phyloP scores from a whole-genome alignment of 768 basidiomycete genomes.

The Kwoniella mangroviensis region DNA sequence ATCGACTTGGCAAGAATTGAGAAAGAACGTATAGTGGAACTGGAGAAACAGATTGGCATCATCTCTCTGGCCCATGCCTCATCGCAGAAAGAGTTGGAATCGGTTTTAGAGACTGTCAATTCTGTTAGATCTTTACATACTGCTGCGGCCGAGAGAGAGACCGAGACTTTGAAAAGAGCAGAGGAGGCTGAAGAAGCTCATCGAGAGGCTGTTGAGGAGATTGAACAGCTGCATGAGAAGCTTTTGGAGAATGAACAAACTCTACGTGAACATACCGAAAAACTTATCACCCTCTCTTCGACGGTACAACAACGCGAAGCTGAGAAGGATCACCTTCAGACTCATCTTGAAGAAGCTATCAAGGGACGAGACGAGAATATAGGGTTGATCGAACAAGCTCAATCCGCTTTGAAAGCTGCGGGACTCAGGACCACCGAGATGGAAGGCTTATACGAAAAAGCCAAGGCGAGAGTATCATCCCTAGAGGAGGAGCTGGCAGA shows the following conservation, averaged over 20 bases:
- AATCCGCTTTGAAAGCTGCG: conserved; percentile 73
- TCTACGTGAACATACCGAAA: conserved; percentile 76
- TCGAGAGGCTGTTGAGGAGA: conserved; percentile 67
- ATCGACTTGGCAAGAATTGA: conserved; percentile 73
- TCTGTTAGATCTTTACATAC: conserved; percentile 70
- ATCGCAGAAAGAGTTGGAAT: conserved; percentile 70
- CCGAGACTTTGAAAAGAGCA: conserved; percentile 75
- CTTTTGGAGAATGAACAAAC: conserved; percentile 67
- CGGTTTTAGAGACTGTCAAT: conserved; percentile 73
- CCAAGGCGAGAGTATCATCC: conserved; percentile 69
- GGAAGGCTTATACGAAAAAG: conserved; percentile 72
- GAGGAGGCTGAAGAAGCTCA: conserved; percentile 73
- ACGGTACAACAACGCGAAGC: conserved; percentile 76
- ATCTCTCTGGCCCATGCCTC: conserved; percentile 63
- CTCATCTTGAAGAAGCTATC: conserved; percentile 73
- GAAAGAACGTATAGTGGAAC: conserved; percentile 73
- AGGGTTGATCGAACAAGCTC: conserved; percentile 83
- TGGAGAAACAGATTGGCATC: conserved; percentile 72
- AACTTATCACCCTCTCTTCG: conserved; percentile 73
- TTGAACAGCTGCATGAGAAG: conserved; percentile 72
- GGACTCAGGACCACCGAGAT: conserved; percentile 78
- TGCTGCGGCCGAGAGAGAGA: conserved; percentile 76
- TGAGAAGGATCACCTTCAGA: conserved; percentile 69
- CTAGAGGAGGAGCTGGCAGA: conserved; percentile 80
- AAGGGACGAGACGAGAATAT: conserved; percentile 80